These are phyloP conservation scores for Monsonia emarginata DNA, from an alignment of 441 rosid species.

Conservation along the genomic window DNA sequence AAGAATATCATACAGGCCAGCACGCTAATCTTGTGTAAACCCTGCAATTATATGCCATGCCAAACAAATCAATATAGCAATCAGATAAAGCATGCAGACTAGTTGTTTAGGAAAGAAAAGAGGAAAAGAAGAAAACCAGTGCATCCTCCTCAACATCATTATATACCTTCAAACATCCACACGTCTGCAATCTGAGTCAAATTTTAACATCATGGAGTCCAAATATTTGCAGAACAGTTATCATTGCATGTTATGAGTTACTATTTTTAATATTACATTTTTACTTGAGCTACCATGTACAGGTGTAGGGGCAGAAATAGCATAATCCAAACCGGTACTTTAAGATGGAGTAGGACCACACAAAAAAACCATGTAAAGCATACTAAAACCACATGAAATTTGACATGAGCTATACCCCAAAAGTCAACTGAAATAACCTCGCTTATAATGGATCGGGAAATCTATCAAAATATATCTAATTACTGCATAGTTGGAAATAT, in stretches of 20 bases:
- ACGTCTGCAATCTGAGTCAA: conserved; percentile 17
- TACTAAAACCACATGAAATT: not conserved
- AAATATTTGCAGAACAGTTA: conserved; percentile 18
- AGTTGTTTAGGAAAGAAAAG: conserved; percentile 31
- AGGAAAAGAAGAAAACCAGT: conserved; percentile 20
- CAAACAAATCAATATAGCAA: conserved; percentile 54
- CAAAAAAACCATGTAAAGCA: not conserved
- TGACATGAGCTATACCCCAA: conserved; percentile 10
- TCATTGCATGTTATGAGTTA: conserved; percentile 21
- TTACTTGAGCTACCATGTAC: conserved; percentile 15
- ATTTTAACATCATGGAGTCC: conserved; percentile 21
- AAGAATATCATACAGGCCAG: conserved; percentile 51
- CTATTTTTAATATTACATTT: conserved; percentile 18
- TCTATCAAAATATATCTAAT: conserved; percentile 6
- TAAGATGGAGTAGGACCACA: conserved; percentile 21
- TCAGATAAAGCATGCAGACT: conserved; percentile 26
- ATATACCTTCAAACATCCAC: conserved; percentile 17
- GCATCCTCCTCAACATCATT: conserved; percentile 23
- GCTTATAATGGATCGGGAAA: conserved; percentile 18
- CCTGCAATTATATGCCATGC: conserved; percentile 77
- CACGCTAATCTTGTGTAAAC: conserved; percentile 56
- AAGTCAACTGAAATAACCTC: conserved; percentile 18
- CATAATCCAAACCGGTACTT: conserved; percentile 22
- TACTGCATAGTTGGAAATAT: not conserved
- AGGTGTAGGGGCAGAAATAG: conserved; percentile 1